Evolutionary conservation across 495 filamentous ascomycete species (phyloP).

Genomic region (Lophium mytilinum): DNA sequence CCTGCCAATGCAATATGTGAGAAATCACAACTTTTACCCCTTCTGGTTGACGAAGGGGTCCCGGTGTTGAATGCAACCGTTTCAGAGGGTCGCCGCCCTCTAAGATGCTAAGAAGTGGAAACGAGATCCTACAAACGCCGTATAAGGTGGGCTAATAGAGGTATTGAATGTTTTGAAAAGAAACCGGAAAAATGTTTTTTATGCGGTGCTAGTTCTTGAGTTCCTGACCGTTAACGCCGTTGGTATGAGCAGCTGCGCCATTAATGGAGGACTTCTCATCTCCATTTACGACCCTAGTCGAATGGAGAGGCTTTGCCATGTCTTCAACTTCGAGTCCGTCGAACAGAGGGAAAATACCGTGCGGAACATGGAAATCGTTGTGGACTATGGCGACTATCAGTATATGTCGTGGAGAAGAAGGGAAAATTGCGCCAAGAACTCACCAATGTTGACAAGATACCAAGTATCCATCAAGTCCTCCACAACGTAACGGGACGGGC

Average conservation of each 20-base stretch:
- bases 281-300: conserved; percentile 8
- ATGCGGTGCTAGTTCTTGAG: not conserved
- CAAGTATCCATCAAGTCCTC: conserved; percentile 77
- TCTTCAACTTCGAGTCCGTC: conserved; percentile 64
- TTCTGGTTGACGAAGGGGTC: not conserved
- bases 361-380: conserved; percentile 83
- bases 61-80: conserved; percentile 15
- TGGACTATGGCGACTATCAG: conserved; percentile 52
- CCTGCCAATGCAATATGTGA: conserved; percentile 15
- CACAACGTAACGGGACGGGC: conserved; percentile 75
- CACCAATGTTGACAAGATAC: conserved; percentile 94
- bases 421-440: not conserved
- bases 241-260: conserved; percentile 4
- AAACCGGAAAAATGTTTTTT: not conserved
- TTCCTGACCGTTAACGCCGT: conserved; percentile 12
- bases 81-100: not conserved
- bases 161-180: conserved; percentile 1
- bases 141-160: not conserved
- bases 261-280: not conserved
- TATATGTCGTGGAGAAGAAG: not conserved
- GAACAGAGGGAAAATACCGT: conserved; percentile 76
- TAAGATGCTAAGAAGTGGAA: not conserved
- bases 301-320: conserved; percentile 44
- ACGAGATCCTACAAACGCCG: not conserved
- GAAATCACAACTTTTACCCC: not conserved